These are phyloP conservation scores for Zoysia matrella DNA, from an alignment of 202 grass and related monocot genomes.

Conservation along the genomic window DNA sequence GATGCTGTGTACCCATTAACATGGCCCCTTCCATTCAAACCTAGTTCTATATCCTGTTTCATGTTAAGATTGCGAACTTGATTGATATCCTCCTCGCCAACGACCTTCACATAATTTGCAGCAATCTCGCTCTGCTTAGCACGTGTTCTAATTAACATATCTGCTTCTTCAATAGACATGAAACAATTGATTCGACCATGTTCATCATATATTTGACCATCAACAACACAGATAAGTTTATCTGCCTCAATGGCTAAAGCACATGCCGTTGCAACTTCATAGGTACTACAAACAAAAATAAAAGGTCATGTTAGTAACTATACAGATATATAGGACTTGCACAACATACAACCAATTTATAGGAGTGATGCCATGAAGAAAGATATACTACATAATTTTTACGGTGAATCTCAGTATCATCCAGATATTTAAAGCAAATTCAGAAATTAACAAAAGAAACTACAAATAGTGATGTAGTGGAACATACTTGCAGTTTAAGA, in stretches of 20 bases:
- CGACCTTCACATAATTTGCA: constrained; percentile 90
- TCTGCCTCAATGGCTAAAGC: constrained; percentile 90
- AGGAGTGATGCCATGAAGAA: background rate
- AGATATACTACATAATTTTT: background rate
- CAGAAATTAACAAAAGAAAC: constrained; percentile 2
- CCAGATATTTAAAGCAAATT: background rate
- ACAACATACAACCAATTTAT: no score
- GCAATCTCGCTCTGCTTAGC: constrained; percentile 91
- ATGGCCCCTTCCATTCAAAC: constrained; percentile 46
- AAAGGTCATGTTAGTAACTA: constrained; percentile 14
- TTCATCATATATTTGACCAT: constrained; percentile 88
- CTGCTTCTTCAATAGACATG: constrained; percentile 89
- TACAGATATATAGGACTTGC: background rate
- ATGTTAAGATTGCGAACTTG: constrained; percentile 40
- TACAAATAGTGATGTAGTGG: constrained; percentile 28
- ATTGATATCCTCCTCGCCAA: constrained; percentile 54
- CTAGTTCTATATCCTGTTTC: constrained; percentile 35
- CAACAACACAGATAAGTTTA: constrained; percentile 91
- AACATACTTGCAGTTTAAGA: constrained; percentile 98
- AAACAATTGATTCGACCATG: constrained; percentile 77
- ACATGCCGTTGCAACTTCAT: constrained; percentile 97
- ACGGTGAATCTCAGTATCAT: background rate
- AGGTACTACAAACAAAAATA: constrained; percentile 61
- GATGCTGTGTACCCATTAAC: constrained; percentile 60
- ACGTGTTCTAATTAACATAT: constrained; percentile 87